Conservation (phyloP, 2,329 filamentous ascomycete genomes). For the Fusarium cicatricum region DNA sequence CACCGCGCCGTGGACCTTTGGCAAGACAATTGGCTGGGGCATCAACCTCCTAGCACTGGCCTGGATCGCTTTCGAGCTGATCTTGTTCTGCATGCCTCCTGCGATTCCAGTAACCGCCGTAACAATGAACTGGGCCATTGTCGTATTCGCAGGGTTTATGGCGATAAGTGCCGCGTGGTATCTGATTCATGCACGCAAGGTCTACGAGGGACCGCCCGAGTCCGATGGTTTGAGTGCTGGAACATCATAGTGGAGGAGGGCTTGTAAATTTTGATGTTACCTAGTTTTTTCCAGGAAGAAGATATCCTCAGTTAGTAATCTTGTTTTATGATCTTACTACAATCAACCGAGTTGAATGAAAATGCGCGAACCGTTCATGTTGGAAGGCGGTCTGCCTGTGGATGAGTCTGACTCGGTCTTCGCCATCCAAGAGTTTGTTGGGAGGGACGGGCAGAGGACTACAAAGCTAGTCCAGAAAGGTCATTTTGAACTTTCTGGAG, state of each 20-base stretch:
- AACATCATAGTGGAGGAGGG: not conserved
- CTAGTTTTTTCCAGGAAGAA: too few species aligned
- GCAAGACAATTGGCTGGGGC: slow-evolving; percentile 66
- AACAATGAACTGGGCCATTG: slow-evolving; percentile 74
- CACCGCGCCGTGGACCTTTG: slow-evolving; percentile 72
- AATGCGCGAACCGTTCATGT: too few species aligned
- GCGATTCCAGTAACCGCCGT: slow-evolving; percentile 63
- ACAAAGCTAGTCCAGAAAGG: too few species aligned
- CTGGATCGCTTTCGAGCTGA: slow-evolving; percentile 76
- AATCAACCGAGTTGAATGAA: too few species aligned
- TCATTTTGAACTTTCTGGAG: too few species aligned
- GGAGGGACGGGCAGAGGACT: too few species aligned
- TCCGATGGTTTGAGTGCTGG: slow-evolving; percentile 28
- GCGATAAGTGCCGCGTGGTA: slow-evolving; percentile 69
- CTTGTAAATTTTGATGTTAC: too few species aligned
- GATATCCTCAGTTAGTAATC: too few species aligned
- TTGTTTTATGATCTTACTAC: too few species aligned
- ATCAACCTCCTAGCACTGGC: slow-evolving; percentile 72
- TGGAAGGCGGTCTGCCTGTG: too few species aligned
- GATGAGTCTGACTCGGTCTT: too few species aligned
- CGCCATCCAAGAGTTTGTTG: too few species aligned
- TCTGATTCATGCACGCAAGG: slow-evolving; percentile 55
- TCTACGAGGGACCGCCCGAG: slow-evolving; percentile 38
- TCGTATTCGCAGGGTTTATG: slow-evolving; percentile 70
- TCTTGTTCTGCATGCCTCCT: slow-evolving; percentile 79